Base-by-base conservation (phyloP, 345 rosid species). In the Stellera chamaejasme region DNA sequence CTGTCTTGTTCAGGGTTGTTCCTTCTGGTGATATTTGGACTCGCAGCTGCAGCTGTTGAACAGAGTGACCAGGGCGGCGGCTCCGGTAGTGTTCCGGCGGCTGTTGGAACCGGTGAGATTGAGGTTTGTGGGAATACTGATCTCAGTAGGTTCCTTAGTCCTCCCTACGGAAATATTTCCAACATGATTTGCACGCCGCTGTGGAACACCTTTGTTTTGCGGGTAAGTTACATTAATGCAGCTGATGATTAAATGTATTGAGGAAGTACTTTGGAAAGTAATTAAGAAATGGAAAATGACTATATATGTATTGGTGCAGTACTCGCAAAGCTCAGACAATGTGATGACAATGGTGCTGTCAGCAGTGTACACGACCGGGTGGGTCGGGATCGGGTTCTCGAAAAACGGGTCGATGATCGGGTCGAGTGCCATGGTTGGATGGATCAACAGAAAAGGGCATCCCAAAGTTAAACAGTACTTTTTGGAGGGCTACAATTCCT, bases 301-400 rank as follows among this genome's bases (percentile, higher is more conserved):
- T 45, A 46, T 19, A 11, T 46, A 28, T 52, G 19, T 13, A 16
- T 3, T 57, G 53, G 50, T 65, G 63, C 80, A 88, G 98, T 82
- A 82, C 63, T 69, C 77, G 49, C 79, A 86, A 64, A 77, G 80
- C 48, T 78, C 74, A 69, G 90, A 84, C 54, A 78, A 77, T 55
- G 72, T 78, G 13, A 68, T 81, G 77, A 92, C 95, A 5, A 79
- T 84, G 11, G 67, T 92, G 59, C 19, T 84, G 45, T 88, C 96
- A 1, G 96, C 87, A 14, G 46, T 78, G n/a, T 92, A 88, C 64
- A 88, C 96, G 0, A 81, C 80, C 10, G 98, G 98, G 10, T 88
- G 98, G 98, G 93, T 86, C 9, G 90, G 96, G 11, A 79, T 92
- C 0, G 98, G 96, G 7, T 92, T 88, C 67, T 92, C 96, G 0